Evolutionary conservation across 2,329 filamentous ascomycete genomes (phyloP).

Genomic region (Emericellopsis atlantica): DNA sequence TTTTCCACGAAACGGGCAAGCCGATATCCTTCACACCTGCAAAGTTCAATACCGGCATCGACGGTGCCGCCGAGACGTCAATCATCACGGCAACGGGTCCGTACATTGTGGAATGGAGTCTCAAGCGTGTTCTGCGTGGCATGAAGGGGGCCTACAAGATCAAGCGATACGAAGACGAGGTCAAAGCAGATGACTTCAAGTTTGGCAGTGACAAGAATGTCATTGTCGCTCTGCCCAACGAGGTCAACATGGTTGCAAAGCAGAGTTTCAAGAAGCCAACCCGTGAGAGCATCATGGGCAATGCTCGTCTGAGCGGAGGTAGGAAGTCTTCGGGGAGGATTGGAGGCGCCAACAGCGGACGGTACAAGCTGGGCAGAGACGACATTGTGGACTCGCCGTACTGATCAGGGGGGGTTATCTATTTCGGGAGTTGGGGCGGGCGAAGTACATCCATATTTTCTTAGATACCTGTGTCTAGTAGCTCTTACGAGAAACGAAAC

Average conservation of each 20-base stretch:
- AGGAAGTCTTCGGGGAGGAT: slow-evolving; percentile 39
- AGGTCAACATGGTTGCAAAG: slow-evolving; percentile 95
- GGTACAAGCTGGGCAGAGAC: slow-evolving; percentile 65
- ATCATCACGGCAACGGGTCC: slow-evolving; percentile 95
- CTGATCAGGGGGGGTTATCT: slow-evolving; percentile 11
- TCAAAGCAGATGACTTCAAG: slow-evolving; percentile 98
- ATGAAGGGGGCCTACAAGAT: slow-evolving; percentile 86
- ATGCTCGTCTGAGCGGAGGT: slow-evolving; percentile 34
- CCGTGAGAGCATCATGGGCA: slow-evolving; percentile 75
- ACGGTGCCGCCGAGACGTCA: slow-evolving; percentile 71
- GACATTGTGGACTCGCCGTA: slow-evolving; percentile 70
- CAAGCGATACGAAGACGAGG: slow-evolving; percentile 88
- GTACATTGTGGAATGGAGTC: slow-evolving; percentile 91
- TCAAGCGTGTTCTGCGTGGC: slow-evolving; percentile 77
- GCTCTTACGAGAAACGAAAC: no score
- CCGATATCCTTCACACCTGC: slow-evolving; percentile 81
- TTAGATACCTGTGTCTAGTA: background rate
- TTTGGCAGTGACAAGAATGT: slow-evolving; percentile 96
- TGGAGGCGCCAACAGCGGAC: slow-evolving; percentile 38
- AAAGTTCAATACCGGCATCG: slow-evolving; percentile 75
- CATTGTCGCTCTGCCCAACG: slow-evolving; percentile 90
- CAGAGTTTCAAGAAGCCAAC: slow-evolving; percentile 77
- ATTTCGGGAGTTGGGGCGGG: background rate
- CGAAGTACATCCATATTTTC: background rate
- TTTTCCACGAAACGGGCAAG: slow-evolving; percentile 88